These are phyloP conservation scores for Phyllosticta capitalensis DNA, from an alignment of 2,329 filamentous ascomycete species.

Conservation along the genomic window DNA sequence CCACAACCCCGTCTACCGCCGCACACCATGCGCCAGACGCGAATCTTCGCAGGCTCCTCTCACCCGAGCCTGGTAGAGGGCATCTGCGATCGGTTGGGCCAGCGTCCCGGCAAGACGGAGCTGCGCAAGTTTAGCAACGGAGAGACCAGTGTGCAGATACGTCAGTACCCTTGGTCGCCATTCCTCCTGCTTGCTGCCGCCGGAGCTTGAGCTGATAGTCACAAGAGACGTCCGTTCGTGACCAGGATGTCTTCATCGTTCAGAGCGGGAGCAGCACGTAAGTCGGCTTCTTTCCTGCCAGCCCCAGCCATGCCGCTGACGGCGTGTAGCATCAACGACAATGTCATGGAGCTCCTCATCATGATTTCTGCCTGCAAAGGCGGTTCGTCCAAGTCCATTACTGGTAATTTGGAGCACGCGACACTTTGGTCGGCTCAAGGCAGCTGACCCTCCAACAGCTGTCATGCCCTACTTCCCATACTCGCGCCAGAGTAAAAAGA, in stretches of 20 bases:
- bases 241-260: constrained; percentile 98
- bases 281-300: constrained; percentile 14
- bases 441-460: constrained; percentile 40
- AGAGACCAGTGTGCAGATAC: constrained; percentile 60
- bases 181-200: constrained; percentile 3
- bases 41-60: constrained; percentile 58
- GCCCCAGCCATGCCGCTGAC: constrained; percentile 14
- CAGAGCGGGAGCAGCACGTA: constrained; percentile 84
- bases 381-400: constrained; percentile 92
- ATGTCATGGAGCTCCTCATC: constrained; percentile 97
- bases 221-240: constrained; percentile 61
- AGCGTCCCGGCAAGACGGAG: constrained; percentile 48
- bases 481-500: constrained; percentile 98
- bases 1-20: not conserved
- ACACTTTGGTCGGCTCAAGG: not conserved
- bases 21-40: constrained; percentile 50
- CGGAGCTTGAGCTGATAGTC: constrained; percentile 4
- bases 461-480: constrained; percentile 97
- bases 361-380: constrained; percentile 99
- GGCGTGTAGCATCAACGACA: constrained; percentile 71
- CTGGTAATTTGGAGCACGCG: constrained; percentile 51
- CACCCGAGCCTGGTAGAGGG: constrained; percentile 55
- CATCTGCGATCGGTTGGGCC: constrained; percentile 57
- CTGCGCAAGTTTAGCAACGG: constrained; percentile 61
- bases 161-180: constrained; percentile 25